Evolutionary conservation across 2,329 filamentous ascomycete species (phyloP).

Genomic region (Phoma sp.): DNA sequence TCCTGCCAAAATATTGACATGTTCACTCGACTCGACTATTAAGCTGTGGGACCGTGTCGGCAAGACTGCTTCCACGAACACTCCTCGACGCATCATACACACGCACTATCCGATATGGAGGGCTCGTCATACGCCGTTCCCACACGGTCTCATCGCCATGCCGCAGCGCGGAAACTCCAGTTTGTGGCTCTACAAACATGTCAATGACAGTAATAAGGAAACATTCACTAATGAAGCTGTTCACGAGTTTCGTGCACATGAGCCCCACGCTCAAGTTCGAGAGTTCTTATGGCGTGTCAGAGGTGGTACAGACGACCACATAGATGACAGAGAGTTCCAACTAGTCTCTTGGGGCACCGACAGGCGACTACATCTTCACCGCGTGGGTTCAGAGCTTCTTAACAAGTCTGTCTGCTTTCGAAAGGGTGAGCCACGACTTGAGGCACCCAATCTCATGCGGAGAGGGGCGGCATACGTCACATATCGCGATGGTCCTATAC

Average conservation of each 20-base stretch:
- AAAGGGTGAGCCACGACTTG: constrained; percentile 69
- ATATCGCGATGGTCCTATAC: constrained; percentile 66
- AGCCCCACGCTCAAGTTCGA: constrained; percentile 69
- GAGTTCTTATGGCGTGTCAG: constrained; percentile 90
- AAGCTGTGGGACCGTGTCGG: constrained; percentile 87
- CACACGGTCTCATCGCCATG: constrained; percentile 85
- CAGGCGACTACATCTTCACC: constrained; percentile 79
- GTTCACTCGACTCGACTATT: constrained; percentile 88
- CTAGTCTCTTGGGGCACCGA: constrained; percentile 93
- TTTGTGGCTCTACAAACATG: constrained; percentile 81
- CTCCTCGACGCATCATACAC: constrained; percentile 67
- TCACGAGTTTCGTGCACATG: constrained; percentile 61
- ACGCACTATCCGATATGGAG: constrained; percentile 91
- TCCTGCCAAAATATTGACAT: constrained; percentile 77
- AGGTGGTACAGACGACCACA: constrained; percentile 67
- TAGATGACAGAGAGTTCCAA: constrained; percentile 88
- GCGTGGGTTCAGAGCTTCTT: constrained; percentile 69
- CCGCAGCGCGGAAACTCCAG: constrained; percentile 86
- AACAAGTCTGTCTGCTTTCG: constrained; percentile 72
- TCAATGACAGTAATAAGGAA: constrained; percentile 48
- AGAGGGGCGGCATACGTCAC: constrained; percentile 85
- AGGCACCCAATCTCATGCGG: constrained; percentile 75
- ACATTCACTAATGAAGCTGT: constrained; percentile 42
- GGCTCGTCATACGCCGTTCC: constrained; percentile 89
- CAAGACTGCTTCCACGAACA: constrained; percentile 55